These are phyloP conservation scores for Fusarium domesticum DNA, from an alignment of 2,329 filamentous ascomycete species.

Conservation along the genomic window DNA sequence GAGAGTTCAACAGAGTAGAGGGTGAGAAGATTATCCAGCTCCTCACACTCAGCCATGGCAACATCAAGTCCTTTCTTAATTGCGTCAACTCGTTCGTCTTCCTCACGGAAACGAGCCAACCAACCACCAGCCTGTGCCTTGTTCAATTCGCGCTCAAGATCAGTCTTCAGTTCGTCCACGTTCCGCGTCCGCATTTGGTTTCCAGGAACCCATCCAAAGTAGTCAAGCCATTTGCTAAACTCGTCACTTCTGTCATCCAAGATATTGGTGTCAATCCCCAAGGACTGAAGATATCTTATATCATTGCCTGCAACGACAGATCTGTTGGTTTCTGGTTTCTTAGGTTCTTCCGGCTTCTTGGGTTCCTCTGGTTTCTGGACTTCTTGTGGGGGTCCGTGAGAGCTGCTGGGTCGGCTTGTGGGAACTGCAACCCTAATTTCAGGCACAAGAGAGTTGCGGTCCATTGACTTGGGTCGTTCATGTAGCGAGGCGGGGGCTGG, in stretches of 20 bases:
- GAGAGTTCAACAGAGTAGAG: slow-evolving; percentile 92
- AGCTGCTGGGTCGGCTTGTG: slow-evolving; percentile 39
- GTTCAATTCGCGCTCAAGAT: slow-evolving; percentile 83
- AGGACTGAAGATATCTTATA: slow-evolving; percentile 69
- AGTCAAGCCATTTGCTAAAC: slow-evolving; percentile 77
- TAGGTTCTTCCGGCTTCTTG: slow-evolving; percentile 38
- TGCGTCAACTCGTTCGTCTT: slow-evolving; percentile 84
- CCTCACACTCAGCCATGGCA: slow-evolving; percentile 92
- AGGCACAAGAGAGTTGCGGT: slow-evolving; percentile 44
- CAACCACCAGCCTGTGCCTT: slow-evolving; percentile 90
- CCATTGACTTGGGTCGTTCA: slow-evolving; percentile 32
- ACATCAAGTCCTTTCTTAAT: slow-evolving; percentile 84
- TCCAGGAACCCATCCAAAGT: slow-evolving; percentile 83
- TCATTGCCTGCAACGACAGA: slow-evolving; percentile 70
- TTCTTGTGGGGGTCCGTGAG: slow-evolving; percentile 40
- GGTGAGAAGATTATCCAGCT: slow-evolving; percentile 89
- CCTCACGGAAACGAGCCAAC: slow-evolving; percentile 78
- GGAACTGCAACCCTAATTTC: slow-evolving; percentile 58
- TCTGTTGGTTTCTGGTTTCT: slow-evolving; percentile 42
- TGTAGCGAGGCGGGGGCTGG: slow-evolving; percentile 8
- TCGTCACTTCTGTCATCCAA: slow-evolving; percentile 74
- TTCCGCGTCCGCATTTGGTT: slow-evolving; percentile 70
- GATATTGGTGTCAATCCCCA: slow-evolving; percentile 75
- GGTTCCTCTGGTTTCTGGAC: slow-evolving; percentile 29
- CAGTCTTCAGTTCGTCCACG: slow-evolving; percentile 75